Evolutionary conservation across 1,284 basidiomycete species (phyloP).

Genomic region (Cryptococcus sp.): DNA sequence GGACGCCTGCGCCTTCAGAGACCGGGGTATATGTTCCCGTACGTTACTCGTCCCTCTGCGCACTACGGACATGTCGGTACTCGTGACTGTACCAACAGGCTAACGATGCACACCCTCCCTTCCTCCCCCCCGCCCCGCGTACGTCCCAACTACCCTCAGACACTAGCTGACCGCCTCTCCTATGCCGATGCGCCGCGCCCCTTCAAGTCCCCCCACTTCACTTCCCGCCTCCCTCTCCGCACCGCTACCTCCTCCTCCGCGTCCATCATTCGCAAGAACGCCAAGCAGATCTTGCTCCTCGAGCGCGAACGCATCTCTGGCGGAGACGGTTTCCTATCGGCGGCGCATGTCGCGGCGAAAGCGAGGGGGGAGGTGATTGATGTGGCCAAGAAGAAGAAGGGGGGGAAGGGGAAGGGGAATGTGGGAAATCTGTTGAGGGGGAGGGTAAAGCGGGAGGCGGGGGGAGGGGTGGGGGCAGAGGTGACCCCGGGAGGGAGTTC

Average conservation of each 20-base stretch:
- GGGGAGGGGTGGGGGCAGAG: constrained; percentile 1
- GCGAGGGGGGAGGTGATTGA: constrained; percentile 41
- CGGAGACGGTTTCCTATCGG: constrained; percentile 43
- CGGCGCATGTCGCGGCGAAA: constrained; percentile 34
- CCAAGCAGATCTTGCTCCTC: constrained; percentile 47
- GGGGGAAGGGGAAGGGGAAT: constrained; percentile 17
- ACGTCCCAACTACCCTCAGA: constrained; percentile 10
- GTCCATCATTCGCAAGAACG: constrained; percentile 35
- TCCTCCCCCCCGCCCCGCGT: not conserved
- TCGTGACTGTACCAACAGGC: no score
- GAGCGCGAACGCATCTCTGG: constrained; percentile 44
- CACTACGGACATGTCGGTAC: no score
- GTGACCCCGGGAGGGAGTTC: constrained; percentile 5
- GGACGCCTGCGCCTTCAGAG: constrained; percentile 32
- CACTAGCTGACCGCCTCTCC: constrained; percentile 38
- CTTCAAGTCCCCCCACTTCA: constrained; percentile 41
- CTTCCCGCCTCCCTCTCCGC: constrained; percentile 35
- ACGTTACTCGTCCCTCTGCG: not conserved
- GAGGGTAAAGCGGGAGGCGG: constrained; percentile 8
- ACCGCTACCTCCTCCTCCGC: constrained; percentile 32
- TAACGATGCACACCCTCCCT: no score
- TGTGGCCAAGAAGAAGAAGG: constrained; percentile 43
- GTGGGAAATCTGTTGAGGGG: constrained; percentile 19
- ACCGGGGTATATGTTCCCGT: constrained; percentile 14
- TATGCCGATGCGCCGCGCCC: constrained; percentile 43